Base-by-base conservation (phyloP, 176 grass and related monocot genomes). In the Elaeis guineensis region DNA sequence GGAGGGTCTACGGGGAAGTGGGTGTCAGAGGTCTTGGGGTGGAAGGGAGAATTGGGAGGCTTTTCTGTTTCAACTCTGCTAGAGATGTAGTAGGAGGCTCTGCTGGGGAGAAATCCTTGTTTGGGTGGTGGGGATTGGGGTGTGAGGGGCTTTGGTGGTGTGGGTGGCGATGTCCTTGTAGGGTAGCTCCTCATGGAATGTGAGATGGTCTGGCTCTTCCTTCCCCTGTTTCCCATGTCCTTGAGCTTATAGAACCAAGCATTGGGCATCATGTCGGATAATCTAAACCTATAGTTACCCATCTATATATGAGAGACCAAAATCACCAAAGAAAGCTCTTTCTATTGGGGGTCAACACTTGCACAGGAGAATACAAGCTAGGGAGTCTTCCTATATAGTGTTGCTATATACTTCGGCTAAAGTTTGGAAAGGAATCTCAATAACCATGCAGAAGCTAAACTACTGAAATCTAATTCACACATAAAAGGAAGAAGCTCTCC, bases 181-280 rank as follows among this genome's bases (percentile, higher is more conserved):
- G 51, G 52, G 23, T 25, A 15, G 54, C 44, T 51, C 44, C 44
- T 25, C 55, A 18, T 24, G 21, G 55, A 12, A 12, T 44, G 35
- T 14, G 35, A 16, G 5, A 17, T 53, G 64, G 2, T 30, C 17
- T 69, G 22, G 21, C 50, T 60, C 57, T 59, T 64, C 17, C 30
- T 57, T 25, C 35, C 54, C 53, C 32, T 65, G 24, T 25, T 58
- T 23, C 72, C 61, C 73, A 83, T 77, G 50, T 73, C 69, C 63
- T 69, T 83, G 22, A 77, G 24, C 51, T 78, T 83, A 63, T 64
- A 69, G 17, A 83, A 73, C 74, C 80, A 83, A 70, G 74, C 57
- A 69, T 83, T 77, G 0, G 80, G 74, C 57, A 83, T 73, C 62
- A 83, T 78, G 51, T 73, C 67, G 16, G 63, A 77, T 4, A 83